Conservation (phyloP, 2,329 filamentous ascomycete genomes). For the Setomelanomma holmii region DNA sequence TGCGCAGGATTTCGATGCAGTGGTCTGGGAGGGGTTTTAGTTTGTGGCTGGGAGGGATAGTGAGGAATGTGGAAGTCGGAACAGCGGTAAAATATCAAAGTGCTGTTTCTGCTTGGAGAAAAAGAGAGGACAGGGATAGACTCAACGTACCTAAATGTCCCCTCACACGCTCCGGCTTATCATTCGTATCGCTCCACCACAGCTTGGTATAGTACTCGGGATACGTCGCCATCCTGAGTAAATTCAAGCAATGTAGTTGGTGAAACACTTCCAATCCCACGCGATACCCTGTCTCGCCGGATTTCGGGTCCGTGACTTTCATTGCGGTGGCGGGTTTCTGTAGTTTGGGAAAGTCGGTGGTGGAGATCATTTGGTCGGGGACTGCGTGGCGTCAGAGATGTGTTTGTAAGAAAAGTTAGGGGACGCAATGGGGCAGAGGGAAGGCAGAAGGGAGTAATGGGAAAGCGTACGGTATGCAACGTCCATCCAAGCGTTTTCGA, state of each 20-base stretch:
- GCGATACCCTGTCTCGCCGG: conserved; percentile 65
- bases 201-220: conserved; percentile 41
- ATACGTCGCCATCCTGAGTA: conserved; percentile 44
- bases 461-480: conserved; percentile 55
- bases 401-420: too few species aligned
- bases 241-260: conserved; percentile 50
- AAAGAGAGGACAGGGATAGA: too few species aligned
- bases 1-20: conserved; percentile 47
- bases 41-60: not conserved
- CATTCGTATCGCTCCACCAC: conserved; percentile 34
- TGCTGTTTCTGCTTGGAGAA: too few species aligned
- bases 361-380: conserved; percentile 67
- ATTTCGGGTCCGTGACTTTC: conserved; percentile 63
- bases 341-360: conserved; percentile 61
- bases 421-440: conserved; percentile 8
- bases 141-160: conserved; percentile 37
- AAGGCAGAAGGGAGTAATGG: not conserved
- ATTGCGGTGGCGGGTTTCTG: conserved; percentile 61
- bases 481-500: conserved; percentile 65
- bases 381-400: conserved; percentile 55
- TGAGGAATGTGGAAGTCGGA: too few species aligned
- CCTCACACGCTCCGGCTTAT: conserved; percentile 37
- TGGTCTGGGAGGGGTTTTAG: conserved; percentile 39
- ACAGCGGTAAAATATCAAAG: too few species aligned
- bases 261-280: conserved; percentile 67